These are phyloP conservation scores for Phytophthora megakarya DNA, from an alignment of 352 stramenopile species.

Conservation along the genomic window DNA sequence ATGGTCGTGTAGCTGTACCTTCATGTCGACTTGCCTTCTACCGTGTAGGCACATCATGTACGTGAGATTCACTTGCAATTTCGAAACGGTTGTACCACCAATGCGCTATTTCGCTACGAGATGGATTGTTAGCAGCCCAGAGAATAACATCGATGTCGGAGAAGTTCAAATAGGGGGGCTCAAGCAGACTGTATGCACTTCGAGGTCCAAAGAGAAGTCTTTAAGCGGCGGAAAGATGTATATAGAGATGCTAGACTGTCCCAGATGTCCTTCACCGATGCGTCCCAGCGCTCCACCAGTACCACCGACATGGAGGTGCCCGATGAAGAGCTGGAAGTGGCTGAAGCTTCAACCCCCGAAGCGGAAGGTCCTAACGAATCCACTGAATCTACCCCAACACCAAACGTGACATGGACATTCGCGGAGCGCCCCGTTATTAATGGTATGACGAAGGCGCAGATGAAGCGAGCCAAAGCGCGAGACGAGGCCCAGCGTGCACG, in stretches of 20 bases:
- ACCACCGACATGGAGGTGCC: too few species aligned
- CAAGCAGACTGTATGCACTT: neutral
- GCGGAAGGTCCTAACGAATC: too few species aligned
- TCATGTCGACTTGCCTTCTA: conserved; percentile 11
- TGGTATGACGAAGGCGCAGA: conserved; percentile 8
- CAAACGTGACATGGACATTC: neutral
- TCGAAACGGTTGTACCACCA: conserved; percentile 7
- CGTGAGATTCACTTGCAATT: neutral
- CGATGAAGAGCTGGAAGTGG: too few species aligned
- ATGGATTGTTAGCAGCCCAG: conserved; percentile 2
- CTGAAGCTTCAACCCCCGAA: too few species aligned
- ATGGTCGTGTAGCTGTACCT: conserved; percentile 9
- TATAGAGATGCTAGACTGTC: neutral
- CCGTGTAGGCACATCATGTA: conserved; percentile 17
- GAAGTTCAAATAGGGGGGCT: neutral
- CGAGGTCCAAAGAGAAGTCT: neutral
- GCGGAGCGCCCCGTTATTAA: neutral
- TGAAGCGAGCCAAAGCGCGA: neutral
- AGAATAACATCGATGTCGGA: conserved; percentile 11
- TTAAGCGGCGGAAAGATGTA: neutral
- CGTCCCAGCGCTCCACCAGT: too few species aligned
- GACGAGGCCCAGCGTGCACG: neutral
- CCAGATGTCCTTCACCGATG: neutral
- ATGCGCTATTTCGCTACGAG: neutral
- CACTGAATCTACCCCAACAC: neutral